Evolutionary conservation across 202 grass and related monocot genomes (phyloP).

Genomic region (Zoysia matrella): DNA sequence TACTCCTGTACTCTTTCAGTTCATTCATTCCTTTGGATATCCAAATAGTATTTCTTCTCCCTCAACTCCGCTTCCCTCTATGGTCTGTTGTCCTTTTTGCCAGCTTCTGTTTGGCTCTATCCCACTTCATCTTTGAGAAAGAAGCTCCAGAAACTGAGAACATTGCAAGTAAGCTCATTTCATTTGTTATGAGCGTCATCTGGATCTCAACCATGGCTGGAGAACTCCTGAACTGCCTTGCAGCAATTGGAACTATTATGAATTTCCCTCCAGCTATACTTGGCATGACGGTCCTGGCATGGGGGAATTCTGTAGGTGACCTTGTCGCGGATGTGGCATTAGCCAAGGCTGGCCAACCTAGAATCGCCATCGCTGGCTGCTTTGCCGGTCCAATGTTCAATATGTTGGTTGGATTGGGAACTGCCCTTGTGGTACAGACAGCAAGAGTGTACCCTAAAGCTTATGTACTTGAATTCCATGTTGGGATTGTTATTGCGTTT

Average conservation of each 20-base stretch:
- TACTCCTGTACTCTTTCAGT: slow-evolving; percentile 76
- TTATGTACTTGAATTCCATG: slow-evolving; percentile 80
- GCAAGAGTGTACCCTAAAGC: slow-evolving; percentile 71
- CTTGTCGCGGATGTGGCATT: slow-evolving; percentile 83
- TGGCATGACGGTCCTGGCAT: slow-evolving; percentile 89
- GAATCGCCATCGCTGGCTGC: slow-evolving; percentile 84
- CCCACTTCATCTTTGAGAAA: slow-evolving; percentile 70
- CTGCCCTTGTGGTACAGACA: slow-evolving; percentile 80
- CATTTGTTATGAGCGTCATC: slow-evolving; percentile 88
- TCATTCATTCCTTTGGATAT: slow-evolving; percentile 79
- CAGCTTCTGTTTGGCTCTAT: slow-evolving; percentile 71
- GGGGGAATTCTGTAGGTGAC: slow-evolving; percentile 94
- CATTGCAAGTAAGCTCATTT: slow-evolving; percentile 58
- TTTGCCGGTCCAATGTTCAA: slow-evolving; percentile 99
- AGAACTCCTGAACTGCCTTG: slow-evolving; percentile 91
- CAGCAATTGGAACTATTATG: slow-evolving; percentile 77
- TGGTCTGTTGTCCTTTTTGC: slow-evolving; percentile 73
- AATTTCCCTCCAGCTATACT: slow-evolving; percentile 83
- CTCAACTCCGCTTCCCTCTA: slow-evolving; percentile 62
- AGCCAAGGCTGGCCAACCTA: slow-evolving; percentile 74
- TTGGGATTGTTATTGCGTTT: slow-evolving; percentile 84
- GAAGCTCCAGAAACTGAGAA: slow-evolving; percentile 64
- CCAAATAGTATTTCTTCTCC: slow-evolving; percentile 82
- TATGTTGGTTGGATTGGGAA: slow-evolving; percentile 93
- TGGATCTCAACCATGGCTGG: slow-evolving; percentile 96